These are phyloP conservation scores for Tympanopsis confertula DNA, from an alignment of 2,329 filamentous ascomycete genomes.

Conservation along the genomic window DNA sequence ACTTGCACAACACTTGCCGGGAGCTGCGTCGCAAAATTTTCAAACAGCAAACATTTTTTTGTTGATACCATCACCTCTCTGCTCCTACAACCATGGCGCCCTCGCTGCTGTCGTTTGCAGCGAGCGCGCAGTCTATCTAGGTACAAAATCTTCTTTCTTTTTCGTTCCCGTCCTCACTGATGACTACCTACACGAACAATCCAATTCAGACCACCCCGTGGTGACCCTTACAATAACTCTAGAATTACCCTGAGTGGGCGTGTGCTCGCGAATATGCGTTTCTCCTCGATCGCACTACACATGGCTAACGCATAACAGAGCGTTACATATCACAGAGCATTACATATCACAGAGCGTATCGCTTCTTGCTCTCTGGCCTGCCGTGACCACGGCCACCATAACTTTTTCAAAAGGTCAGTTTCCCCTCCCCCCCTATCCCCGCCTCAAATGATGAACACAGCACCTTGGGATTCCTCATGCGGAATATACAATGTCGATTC, in stretches of 20 bases:
- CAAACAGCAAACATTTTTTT: no score
- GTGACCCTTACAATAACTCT: slow-evolving; percentile 37
- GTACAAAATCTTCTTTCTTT: no score
- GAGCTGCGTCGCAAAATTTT: no score
- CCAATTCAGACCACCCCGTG: slow-evolving; percentile 48
- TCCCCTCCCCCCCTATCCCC: slow-evolving; percentile 5
- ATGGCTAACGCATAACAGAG: slow-evolving; percentile 8
- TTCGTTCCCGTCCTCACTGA: no score
- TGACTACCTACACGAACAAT: slow-evolving; percentile 43
- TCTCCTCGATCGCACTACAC: slow-evolving; percentile 5
- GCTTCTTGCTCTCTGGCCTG: neutral
- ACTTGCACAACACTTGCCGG: no score
- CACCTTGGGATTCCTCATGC: slow-evolving; percentile 56
- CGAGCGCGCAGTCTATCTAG: no score
- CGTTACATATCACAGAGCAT: neutral
- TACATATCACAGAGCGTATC: neutral
- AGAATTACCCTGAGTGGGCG: slow-evolving; percentile 45
- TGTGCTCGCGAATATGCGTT: slow-evolving; percentile 7
- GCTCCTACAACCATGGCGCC: no score
- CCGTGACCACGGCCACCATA: neutral
- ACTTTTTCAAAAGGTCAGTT: slow-evolving; percentile 32
- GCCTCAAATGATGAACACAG: slow-evolving; percentile 48
- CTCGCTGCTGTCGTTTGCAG: no score
- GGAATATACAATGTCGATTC: slow-evolving; percentile 54
- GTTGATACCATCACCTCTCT: no score